Evolutionary conservation across 2,329 filamentous ascomycete genomes (phyloP).

Genomic region (Ophiocordyceps unilateralis): DNA sequence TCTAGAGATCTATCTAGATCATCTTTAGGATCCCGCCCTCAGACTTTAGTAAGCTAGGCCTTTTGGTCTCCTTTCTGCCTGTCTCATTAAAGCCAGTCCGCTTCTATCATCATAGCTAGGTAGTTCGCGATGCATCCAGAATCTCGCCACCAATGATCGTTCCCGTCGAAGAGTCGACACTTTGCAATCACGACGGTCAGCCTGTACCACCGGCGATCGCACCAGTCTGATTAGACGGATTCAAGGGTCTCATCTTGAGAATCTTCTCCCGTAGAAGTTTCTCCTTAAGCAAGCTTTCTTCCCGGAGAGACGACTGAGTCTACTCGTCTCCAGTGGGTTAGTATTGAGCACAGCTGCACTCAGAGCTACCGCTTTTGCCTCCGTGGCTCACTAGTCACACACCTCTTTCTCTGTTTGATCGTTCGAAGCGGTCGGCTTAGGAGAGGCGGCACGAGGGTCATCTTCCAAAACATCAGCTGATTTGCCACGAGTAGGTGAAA

Average conservation of each 20-base stretch:
- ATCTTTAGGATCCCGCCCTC: neutral
- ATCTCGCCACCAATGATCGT: neutral
- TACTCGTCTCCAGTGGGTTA: constrained; percentile 3
- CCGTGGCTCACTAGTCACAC: constrained; percentile 5
- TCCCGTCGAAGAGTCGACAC: neutral
- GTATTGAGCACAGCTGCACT: constrained; percentile 2
- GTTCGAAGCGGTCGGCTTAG: constrained; percentile 6
- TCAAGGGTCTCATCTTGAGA: constrained; percentile 9
- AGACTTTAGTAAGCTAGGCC: neutral
- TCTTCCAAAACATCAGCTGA: constrained; percentile 37
- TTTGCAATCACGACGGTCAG: constrained; percentile 5
- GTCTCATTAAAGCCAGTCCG: neutral
- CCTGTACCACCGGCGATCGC: constrained; percentile 2
- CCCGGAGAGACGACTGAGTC: constrained; percentile 2
- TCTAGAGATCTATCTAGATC: neutral
- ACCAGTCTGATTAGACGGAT: constrained; percentile 9
- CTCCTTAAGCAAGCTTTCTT: constrained; percentile 1
- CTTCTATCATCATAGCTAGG: neutral
- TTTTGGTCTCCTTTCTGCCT: neutral
- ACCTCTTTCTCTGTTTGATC: constrained; percentile 8
- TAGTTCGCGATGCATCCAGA: neutral
- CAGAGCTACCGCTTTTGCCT: neutral
- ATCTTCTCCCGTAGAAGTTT: constrained; percentile 1
- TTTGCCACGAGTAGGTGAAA: constrained; percentile 30
- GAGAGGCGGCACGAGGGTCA: constrained; percentile 8